Base-by-base conservation (phyloP, 2,329 filamentous ascomycete species). In the Emergomyces pasteurianus region DNA sequence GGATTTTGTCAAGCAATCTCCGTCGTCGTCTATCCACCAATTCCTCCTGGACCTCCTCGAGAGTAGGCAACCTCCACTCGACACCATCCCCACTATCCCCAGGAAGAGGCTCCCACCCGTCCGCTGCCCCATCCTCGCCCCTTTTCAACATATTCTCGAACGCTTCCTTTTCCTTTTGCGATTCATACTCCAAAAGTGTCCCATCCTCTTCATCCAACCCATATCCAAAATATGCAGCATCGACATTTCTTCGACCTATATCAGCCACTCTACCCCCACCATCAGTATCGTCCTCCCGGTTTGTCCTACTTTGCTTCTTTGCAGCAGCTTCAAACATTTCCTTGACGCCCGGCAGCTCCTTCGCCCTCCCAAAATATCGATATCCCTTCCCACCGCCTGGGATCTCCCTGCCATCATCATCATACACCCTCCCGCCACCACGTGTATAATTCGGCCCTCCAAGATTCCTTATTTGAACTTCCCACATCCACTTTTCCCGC, bases 401-500 rank as follows among this genome's bases (percentile, higher is more conserved):
- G 79, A 90, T 86, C 72, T 90, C 87, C 55, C 85, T 77, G 1
- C 88, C 88, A 61, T 85, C 81, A 69, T 89, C 87, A 71, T 90
- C 87, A 73, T 88, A 90, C 56, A 89, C 81, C 65, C 85, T 84
- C 36, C 80, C 85, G 0, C 81, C 83, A 4, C 84, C 83, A 57
- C 91, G 82, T 88, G 94, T 95, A 74, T 97, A 99, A 75, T 97
- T 97, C 36, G 94, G 94, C 2, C 94, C 94, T n/a, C 94, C 94
- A 28, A 97, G 74, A 70, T 95, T 95, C 62, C 92, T 84, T 67
- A 99, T 96, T 77, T 96, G 91, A 68, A 94, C 85, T 80, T 99
- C 94, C 94, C 94, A 99, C 83, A 95, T 92, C 82, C 95, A 91
- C 77, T 99, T 99, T 79, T 99, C 94, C 65, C 91, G 86, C 90